Evolutionary conservation across 768 basidiomycete genomes (phyloP), one percentile per base, ranked within the genome.

Genomic region (Psilocybe sp.): DNA sequence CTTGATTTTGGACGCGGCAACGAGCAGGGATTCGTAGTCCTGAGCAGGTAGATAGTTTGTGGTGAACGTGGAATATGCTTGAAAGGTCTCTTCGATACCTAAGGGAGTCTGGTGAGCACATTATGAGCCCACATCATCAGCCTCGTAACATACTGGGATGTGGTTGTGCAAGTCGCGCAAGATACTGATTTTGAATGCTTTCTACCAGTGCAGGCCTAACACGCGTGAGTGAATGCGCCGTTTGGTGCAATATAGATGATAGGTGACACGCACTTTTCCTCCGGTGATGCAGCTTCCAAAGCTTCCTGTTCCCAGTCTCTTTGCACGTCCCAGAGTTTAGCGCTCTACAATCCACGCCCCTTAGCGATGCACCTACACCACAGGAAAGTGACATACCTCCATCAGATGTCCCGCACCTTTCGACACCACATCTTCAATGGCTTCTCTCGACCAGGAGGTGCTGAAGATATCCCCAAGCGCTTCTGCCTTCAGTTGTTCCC

Each of bases 51-150:
- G 81, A 65, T 88, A 78, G 47, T 80, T 79, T 1, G 92, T 91
- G 13, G 92, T 91, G 69, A 98, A 97, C 0, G 85, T 79, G 0
- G 95, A 97, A 64, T 96, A 98, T 2, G 81, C 75, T 59, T 91
- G 85, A 49, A 85, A 85, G 0, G 93, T 95, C 12, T 88, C 81
- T 36, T 92, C 90, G 48, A 85, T 77, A 51, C 81, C 92, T 94
- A 28, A 31, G 34, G n/a, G 39, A 38, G 19, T 28, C 32, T 19
- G 15, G 43, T 45, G n/a, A 56, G 32, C 23, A 16, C 35, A 19
- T n/a, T 18, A 19, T 18, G 31, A 3, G 15, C 20, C 18, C 23
- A 18, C 33, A 19, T 40, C 11, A 34, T 2, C 39, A 14, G 28
- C 13, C 9, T 47, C 37, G 16, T 36, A 5, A 47, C 59, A 41